phyloP scores from a whole-genome alignment of 345 rosid genomes.

The Gossypium longicalyx region DNA sequence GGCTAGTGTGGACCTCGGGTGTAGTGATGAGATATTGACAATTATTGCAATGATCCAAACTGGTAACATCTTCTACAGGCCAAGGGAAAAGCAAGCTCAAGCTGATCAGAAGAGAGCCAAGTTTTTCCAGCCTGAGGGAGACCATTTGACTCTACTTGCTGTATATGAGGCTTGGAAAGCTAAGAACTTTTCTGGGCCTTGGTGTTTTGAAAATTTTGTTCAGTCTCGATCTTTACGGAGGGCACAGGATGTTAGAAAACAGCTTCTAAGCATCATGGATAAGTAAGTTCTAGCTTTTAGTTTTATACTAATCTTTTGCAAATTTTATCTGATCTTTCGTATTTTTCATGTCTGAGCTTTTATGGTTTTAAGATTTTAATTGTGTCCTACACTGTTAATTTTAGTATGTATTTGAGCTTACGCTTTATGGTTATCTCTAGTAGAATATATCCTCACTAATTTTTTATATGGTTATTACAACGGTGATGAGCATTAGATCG shows the following conservation, averaged over 20 bases:
- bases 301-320: not conserved
- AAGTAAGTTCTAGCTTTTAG: constrained; percentile 41
- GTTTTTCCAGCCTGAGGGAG: constrained; percentile 89
- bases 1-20: constrained; percentile 91
- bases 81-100: constrained; percentile 91
- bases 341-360: not conserved
- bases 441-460: not conserved
- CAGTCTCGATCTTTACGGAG: constrained; percentile 73
- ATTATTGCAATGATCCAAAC: constrained; percentile 91
- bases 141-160: constrained; percentile 88
- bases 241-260: constrained; percentile 86
- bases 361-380: not conserved
- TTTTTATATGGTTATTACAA: not conserved
- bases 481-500: not conserved
- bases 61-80: constrained; percentile 83
- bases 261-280: constrained; percentile 85
- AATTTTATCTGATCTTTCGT: not conserved
- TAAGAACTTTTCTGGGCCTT: constrained; percentile 78
- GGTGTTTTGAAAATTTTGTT: constrained; percentile 90
- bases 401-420: not conserved
- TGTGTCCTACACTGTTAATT: not conserved
- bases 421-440: not conserved
- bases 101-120: constrained; percentile 93
- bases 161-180: constrained; percentile 94
- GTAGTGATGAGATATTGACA: constrained; percentile 90